Conservation (phyloP, 768 basidiomycete genomes). For the Hortiboletus campestris region DNA sequence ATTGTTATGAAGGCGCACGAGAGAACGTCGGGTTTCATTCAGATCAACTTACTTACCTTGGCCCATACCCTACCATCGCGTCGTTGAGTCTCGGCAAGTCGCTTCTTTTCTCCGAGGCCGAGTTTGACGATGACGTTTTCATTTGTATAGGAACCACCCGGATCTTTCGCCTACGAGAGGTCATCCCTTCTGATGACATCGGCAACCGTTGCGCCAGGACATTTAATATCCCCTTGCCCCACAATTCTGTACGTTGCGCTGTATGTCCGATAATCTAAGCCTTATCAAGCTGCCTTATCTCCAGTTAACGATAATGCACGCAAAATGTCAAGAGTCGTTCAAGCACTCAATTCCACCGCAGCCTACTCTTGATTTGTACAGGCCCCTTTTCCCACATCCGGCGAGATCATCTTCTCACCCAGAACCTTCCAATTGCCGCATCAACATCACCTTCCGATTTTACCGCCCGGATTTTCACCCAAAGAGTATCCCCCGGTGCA, state of each 20-base stretch:
- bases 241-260: constrained; percentile 64
- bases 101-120: not conserved
- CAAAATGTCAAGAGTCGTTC: constrained; percentile 77
- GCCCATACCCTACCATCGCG: constrained; percentile 83
- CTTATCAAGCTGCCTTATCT: not conserved
- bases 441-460: constrained; percentile 86
- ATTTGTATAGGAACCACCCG: constrained; percentile 56
- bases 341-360: constrained; percentile 81
- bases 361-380: constrained; percentile 65
- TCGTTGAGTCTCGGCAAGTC: constrained; percentile 73
- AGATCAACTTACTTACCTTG: constrained; percentile 77
- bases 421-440: constrained; percentile 63
- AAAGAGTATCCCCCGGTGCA: constrained; percentile 63
- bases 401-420: constrained; percentile 16
- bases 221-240: constrained; percentile 71
- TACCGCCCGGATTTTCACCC: constrained; percentile 80
- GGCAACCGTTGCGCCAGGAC: constrained; percentile 61
- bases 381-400: constrained; percentile 49
- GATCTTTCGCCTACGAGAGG: constrained; percentile 73
- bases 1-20: constrained; percentile 79
- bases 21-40: constrained; percentile 83
- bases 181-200: constrained; percentile 62
- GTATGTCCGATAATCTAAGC: not conserved
- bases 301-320: constrained; percentile 85
- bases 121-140: not conserved